A percentile compares a stretch with the other conserved stretches of the same genome.
These are phyloP conservation scores for Penicillium sp. DNA, from an alignment of 2,329 filamentous ascomycete species.

Conservation along the genomic window DNA sequence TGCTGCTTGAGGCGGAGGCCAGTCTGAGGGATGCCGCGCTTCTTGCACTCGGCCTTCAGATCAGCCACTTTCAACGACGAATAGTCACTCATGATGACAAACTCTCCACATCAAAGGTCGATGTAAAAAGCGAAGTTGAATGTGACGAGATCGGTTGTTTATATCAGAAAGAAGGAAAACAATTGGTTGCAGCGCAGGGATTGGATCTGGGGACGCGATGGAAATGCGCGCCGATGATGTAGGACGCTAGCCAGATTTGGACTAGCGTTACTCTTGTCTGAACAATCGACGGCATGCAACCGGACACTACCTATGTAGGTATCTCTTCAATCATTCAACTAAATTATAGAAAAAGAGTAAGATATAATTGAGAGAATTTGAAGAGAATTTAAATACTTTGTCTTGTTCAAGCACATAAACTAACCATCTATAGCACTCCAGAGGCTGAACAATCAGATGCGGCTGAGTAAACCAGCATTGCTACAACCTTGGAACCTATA, in stretches of 20 bases:
- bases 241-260: conserved; percentile 11
- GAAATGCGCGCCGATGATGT: conserved; percentile 25
- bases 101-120: conserved; percentile 8
- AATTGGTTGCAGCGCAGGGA: conserved; percentile 8
- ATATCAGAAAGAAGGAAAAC: not conserved
- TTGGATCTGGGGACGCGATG: conserved; percentile 21
- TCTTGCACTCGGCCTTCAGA: conserved; percentile 71
- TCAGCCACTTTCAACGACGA: conserved; percentile 68
- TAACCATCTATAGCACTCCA: not conserved
- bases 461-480: not conserved
- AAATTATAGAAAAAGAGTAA: not conserved
- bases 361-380: rapidly evolving
- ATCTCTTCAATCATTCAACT: not conserved
- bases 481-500: not conserved
- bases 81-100: conserved; percentile 50
- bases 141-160: not conserved
- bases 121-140: not conserved
- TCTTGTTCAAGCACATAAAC: not conserved
- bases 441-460: not conserved
- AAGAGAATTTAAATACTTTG: not conserved
- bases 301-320: not conserved
- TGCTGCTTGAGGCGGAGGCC: conserved; percentile 67
- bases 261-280: conserved; percentile 10
- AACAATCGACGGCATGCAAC: not conserved
- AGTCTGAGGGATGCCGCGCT: conserved; percentile 64